Base-by-base conservation (phyloP, 495 filamentous ascomycete species). In the Penicillium parvum region DNA sequence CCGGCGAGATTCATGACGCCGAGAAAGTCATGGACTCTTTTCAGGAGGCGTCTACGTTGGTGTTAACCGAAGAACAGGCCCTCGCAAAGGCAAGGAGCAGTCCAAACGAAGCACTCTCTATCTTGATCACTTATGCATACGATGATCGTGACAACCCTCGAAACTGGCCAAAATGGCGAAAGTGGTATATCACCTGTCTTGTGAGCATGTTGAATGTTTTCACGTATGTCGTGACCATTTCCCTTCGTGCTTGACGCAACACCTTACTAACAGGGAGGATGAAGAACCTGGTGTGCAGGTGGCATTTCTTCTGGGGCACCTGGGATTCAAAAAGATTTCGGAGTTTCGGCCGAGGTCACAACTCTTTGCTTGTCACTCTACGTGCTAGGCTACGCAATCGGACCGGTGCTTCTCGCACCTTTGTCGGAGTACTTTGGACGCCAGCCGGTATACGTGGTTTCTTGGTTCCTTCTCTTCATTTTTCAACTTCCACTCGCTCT, bases 381-480 rank as follows among this genome's bases (percentile, higher is more conserved):
- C 53, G 60, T 82, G 0, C 62, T 83, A 0, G 76, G 70, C 3
- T 72, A 68, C 37, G 75, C 67, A 9, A 53, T 77, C 35, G 76
- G 75, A 0, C 79, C 79, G 0, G 60, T 84, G 2, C 57, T 83
- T 22, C 68, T 83, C 14, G 81, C 75, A 1, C 84, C 84, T 0
- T 64, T 85, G 1, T 77, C 72, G 17, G 84, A 86, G 58, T 61
- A 84, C 38, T 85, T 76, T 50, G 83, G 84, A 9, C 71, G 82
- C 17, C 68, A 76, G 10, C 57, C 66, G 4, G 66, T 85, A 12
- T 82, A 37, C 46, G 74, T 53, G 76, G 73, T 66, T 43, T 85
- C 22, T 42, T 79, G 47, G 84, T 79, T 68, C 75, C 70, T 53
- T 22, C 76, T 81, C 49, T 59, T 82, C 8, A 56, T 78, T 23